Evolutionary conservation across 139 green algal genomes (phyloP).

Genomic region (Tetradesmus obliquus): DNA sequence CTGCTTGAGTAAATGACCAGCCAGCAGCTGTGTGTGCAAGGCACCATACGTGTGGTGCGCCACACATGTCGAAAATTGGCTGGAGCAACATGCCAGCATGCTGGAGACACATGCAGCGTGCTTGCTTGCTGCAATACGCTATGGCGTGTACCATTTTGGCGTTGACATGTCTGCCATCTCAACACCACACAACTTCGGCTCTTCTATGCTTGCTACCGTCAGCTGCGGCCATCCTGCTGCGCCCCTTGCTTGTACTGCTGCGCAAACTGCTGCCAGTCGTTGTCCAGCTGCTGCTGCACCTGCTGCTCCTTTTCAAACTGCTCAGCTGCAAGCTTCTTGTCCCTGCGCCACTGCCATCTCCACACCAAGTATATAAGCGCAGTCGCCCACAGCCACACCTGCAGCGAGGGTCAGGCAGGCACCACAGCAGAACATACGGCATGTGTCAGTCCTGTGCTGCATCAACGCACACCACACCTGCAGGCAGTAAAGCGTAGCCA

Average conservation of each 20-base stretch:
- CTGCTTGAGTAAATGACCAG: too few relatives aligned
- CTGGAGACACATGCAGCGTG: too few relatives aligned
- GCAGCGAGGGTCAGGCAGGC: not conserved
- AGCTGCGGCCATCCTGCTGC: not conserved
- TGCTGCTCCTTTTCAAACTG: slow-evolving; percentile 31
- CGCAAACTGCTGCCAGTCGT: slow-evolving; percentile 39
- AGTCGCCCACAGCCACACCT: slow-evolving; percentile 47
- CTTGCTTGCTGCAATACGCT: too few relatives aligned
- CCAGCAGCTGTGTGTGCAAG: too few relatives aligned
- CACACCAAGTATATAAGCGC: slow-evolving; percentile 40
- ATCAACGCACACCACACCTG: not conserved
- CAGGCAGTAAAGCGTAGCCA: not conserved
- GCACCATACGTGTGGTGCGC: too few relatives aligned
- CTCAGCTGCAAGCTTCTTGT: slow-evolving; percentile 16
- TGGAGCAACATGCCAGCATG: too few relatives aligned
- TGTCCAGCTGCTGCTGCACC: slow-evolving; percentile 6
- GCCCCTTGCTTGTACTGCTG: slow-evolving; percentile 11
- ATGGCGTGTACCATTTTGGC: too few relatives aligned
- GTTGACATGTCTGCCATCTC: not conserved
- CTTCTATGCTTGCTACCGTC: not conserved
- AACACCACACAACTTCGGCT: not conserved
- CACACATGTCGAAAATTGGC: too few relatives aligned
- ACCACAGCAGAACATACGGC: not conserved
- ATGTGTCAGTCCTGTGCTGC: not conserved
- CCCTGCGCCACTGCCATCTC: slow-evolving; percentile 40